These are phyloP conservation scores for Fagopyrum homotropicum DNA, from an alignment of 148 eudicot genomes.

Conservation along the genomic window DNA sequence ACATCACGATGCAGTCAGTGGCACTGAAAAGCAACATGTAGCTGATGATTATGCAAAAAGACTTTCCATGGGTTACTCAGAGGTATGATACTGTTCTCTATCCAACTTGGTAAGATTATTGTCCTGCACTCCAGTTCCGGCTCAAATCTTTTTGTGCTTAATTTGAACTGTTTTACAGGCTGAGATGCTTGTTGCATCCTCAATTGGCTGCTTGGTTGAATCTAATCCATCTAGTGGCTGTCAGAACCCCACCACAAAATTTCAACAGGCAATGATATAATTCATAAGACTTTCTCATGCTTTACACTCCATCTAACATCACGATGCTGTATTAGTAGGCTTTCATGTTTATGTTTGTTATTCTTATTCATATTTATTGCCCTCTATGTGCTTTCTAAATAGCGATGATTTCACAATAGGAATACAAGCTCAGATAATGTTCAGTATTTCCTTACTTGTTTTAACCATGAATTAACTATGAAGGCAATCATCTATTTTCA, in stretches of 20 bases:
- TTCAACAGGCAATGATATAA: slow-evolving; percentile 57
- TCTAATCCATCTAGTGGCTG: slow-evolving; percentile 48
- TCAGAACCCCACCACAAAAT: slow-evolving; percentile 38
- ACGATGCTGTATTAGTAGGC: not conserved
- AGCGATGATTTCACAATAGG: not conserved
- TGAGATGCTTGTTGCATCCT: slow-evolving; percentile 62
- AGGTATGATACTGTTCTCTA: slow-evolving; percentile 33
- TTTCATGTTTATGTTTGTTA: not conserved
- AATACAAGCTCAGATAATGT: too few species aligned
- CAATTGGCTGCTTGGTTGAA: slow-evolving; percentile 66
- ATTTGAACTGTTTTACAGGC: slow-evolving; percentile 43
- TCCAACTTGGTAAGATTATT: not conserved
- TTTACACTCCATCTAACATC: not conserved
- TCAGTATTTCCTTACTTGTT: too few species aligned
- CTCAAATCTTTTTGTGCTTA: slow-evolving; percentile 5
- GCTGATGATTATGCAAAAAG: slow-evolving; percentile 95
- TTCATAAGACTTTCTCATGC: not conserved
- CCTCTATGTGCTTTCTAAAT: not conserved
- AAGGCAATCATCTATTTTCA: too few species aligned
- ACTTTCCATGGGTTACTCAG: slow-evolving; percentile 72
- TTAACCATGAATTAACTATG: too few species aligned
- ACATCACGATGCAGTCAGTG: slow-evolving; percentile 96
- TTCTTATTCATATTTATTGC: not conserved
- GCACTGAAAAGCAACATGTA: slow-evolving; percentile 90
- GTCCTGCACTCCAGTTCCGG: not conserved